Base-by-base conservation (phyloP, 441 rosid species). In the Isatis lusitanica region DNA sequence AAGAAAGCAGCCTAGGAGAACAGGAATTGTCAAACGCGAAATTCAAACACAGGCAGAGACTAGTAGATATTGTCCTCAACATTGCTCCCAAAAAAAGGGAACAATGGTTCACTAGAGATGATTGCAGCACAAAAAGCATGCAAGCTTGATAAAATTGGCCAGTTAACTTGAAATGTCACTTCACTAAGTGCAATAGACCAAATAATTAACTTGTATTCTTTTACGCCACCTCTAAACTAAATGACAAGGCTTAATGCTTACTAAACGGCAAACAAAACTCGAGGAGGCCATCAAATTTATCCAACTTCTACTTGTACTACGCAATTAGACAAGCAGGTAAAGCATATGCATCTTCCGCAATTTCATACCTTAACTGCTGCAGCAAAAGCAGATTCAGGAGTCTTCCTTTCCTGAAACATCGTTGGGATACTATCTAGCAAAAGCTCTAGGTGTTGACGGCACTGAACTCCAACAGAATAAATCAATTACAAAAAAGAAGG, bases 321-420 rank as follows among this genome's bases (percentile, higher is more conserved):
- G 3, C 36, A 63, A 71, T 71, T 47, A 33, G 55, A 53, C 46
- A 63, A 42, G 33, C 58, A 65, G 4, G 64, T 21, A 42, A 65
- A 66, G 12, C 31, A 66, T 51, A 16, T 18, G 38, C 21, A 77
- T 65, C 26, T 52, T 65, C 36, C 28, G 65, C 4, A 57, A 71
- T 66, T 50, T 40, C 80, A 79, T 83, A 91, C 99, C 98, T 90
- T 89, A 67, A 93, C 85, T 71, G 97, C 98, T 68, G 98, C 97
- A 81, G 96, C 94, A 82, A 96, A 96, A 73, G 98, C 92, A 66
- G 99, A 96, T 82, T 93, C 99, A 53, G 96, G 91, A 66, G 83
- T 90, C 87, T 74, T 88, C 80, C 82, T 88, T 76, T 82, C 87
- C 81, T 86, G 88, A 82, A 96, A 96, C 97, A 91, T 91, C 30